Evolutionary conservation across 116 monocot species (phyloP).

Genomic region (Posidonia oceanica): DNA sequence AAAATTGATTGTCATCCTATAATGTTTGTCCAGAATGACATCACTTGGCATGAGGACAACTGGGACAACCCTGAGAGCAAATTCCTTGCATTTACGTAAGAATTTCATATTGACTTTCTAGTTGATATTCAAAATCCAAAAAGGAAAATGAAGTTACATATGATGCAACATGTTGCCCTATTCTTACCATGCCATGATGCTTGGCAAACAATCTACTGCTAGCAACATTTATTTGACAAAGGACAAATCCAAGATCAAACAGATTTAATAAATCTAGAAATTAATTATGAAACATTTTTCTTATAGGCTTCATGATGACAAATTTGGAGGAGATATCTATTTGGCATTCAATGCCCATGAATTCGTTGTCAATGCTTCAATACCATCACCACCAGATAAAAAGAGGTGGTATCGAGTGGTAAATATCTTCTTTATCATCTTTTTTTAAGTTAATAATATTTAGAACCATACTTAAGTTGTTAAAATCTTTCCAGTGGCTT

Average conservation of each 20-base stretch:
- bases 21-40: constrained; percentile 50
- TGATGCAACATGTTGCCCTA: no score
- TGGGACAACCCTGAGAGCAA: constrained; percentile 92
- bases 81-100: constrained; percentile 94
- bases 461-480: neutral
- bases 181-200: no score
- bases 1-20: neutral
- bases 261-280: no score
- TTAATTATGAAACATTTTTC: neutral
- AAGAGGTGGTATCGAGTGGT: constrained; percentile 90
- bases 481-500: no score
- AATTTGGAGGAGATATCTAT: constrained; percentile 60
- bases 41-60: constrained; percentile 89
- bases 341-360: constrained; percentile 94
- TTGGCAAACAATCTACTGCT: no score
- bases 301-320: constrained; percentile 71
- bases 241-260: no score
- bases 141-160: no score
- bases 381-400: constrained; percentile 59
- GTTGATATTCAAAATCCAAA: no score
- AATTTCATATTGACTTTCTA: neutral
- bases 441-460: neutral
- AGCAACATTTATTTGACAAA: no score
- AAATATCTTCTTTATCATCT: constrained; percentile 8
- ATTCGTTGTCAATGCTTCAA: constrained; percentile 38